Percentiles rank a stretch among this genome's conserved stretches.
phyloP scores from a whole-genome alignment of 2,329 filamentous ascomycete genomes.

The Amylocarpus encephaloides region DNA sequence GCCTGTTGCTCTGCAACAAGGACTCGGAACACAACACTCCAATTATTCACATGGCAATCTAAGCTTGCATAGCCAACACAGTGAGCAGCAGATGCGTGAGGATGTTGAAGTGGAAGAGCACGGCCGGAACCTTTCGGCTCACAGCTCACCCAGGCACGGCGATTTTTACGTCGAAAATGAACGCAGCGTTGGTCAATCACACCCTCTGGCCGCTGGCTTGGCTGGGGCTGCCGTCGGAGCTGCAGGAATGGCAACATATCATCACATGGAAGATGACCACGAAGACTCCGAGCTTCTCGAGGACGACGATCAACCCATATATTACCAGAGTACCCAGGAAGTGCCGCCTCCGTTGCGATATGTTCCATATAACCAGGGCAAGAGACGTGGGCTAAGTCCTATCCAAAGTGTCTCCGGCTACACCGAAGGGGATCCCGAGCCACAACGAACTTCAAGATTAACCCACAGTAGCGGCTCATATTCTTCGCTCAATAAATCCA shows the following conservation, averaged over 20 bases:
- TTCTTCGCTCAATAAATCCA: slow-evolving; percentile 56
- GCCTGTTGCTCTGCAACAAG: slow-evolving; percentile 46
- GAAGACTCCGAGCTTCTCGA: slow-evolving; percentile 26
- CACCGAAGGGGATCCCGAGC: slow-evolving; percentile 58
- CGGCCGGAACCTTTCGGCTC: slow-evolving; percentile 29
- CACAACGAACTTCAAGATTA: slow-evolving; percentile 51
- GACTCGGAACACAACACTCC: slow-evolving; percentile 60
- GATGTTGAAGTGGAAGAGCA: slow-evolving; percentile 32
- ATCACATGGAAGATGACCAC: slow-evolving; percentile 29
- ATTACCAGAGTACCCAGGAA: slow-evolving; percentile 42
- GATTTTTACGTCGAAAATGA: slow-evolving; percentile 27
- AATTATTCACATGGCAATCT: slow-evolving; percentile 40
- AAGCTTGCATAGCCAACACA: slow-evolving; percentile 38
- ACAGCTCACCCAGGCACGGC: slow-evolving; percentile 21
- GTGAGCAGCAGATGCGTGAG: slow-evolving; percentile 38
- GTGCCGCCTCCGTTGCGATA: slow-evolving; percentile 60
- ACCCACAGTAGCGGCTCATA: slow-evolving; percentile 49
- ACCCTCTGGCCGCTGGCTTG: slow-evolving; percentile 16
- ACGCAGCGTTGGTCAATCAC: slow-evolving; percentile 27
- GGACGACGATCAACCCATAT: slow-evolving; percentile 35
- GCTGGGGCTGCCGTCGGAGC: slow-evolving; percentile 31
- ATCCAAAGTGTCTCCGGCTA: slow-evolving; percentile 91
- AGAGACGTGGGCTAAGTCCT: slow-evolving; percentile 71
- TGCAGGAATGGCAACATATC: slow-evolving; percentile 34
- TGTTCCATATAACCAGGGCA: slow-evolving; percentile 56